phyloP scores from a whole-genome alignment of 2,329 filamentous ascomycete species.

The Ophiostoma sp. region DNA sequence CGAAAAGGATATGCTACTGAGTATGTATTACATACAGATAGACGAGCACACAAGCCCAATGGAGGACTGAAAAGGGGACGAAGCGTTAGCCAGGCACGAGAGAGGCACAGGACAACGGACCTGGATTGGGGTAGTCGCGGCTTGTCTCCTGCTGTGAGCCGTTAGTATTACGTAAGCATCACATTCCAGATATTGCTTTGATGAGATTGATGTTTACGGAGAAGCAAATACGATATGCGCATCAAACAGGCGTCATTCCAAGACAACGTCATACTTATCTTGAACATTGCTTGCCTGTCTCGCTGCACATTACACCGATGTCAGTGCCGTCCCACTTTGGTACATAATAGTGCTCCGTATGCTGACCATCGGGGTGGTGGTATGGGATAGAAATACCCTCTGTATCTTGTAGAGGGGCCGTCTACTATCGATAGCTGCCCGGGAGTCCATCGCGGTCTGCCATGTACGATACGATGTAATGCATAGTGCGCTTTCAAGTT shows the following conservation, averaged over 20 bases:
- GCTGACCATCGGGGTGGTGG: neutral
- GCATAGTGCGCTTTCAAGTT: too few relatives aligned
- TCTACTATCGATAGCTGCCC: too few relatives aligned
- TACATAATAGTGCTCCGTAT: neutral
- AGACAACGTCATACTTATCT: neutral
- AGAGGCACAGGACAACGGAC: neutral
- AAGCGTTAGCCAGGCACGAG: neutral
- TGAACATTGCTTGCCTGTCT: neutral
- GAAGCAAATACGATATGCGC: neutral
- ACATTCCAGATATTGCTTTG: neutral
- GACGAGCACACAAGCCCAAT: neutral
- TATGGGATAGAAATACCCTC: too few relatives aligned
- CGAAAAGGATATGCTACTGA: neutral
- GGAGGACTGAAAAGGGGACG: neutral
- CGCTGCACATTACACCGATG: slow-evolving; percentile 6
- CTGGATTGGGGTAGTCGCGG: slow-evolving; percentile 2
- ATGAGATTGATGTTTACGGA: too few relatives aligned
- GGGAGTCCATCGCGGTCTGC: too few relatives aligned
- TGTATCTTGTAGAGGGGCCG: too few relatives aligned
- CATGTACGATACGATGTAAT: too few relatives aligned
- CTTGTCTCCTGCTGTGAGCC: neutral
- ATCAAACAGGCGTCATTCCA: neutral
- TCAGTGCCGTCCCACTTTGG: neutral
- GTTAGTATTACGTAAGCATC: neutral
- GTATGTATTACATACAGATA: too few relatives aligned